Evolutionary conservation across 768 basidiomycete species (phyloP), one percentile per base, ranked within the genome.

Genomic region (Floccularia luteovirens): DNA sequence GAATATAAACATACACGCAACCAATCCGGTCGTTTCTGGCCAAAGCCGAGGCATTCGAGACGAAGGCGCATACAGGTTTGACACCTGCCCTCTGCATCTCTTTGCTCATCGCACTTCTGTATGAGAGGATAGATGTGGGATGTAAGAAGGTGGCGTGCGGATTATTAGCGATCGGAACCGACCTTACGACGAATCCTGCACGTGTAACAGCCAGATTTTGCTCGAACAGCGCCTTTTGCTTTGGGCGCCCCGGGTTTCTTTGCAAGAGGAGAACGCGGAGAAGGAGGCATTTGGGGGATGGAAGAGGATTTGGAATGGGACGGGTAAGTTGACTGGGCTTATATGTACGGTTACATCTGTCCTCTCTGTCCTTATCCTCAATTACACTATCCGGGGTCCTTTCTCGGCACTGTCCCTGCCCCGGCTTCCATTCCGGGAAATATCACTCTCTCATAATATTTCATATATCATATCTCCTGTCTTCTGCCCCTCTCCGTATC

Each of bases 121-220:
- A 36, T 25, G 41, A 38, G n/a, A n/a, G n/a, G n/a, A n/a, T n/a
- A n/a, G n/a, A n/a, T n/a, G n/a, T n/a, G n/a, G n/a, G n/a, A n/a
- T n/a, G n/a, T n/a, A n/a, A n/a, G n/a, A n/a, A n/a, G n/a, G n/a
- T n/a, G 40, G 31, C 42, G 43, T 43, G 43, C 39, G 30, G 32
- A 34, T 34, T 19, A 45, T 35, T 47, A 43, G 46, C 44, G 39
- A 17, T 38, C 22, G 37, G 45, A 44, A 59, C 60, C 30, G 36
- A 86, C 87, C 83, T 90, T 89, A 52, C 87, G 72, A 49, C 88
- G 76, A 28, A 90, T 86, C 53, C 87, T 75, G 66, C 87, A 90
- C 42, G 87, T 90, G 64, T 88, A 90, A 59, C 88, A 90, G 48
- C 88, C 87, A 39, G 84, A 83, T 73, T 90, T 90, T 41, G 86